Evolutionary conservation across 1,284 basidiomycete genomes (phyloP), one percentile per base, ranked within the genome.

Genomic region (Phylloboletellus chloephorus): DNA sequence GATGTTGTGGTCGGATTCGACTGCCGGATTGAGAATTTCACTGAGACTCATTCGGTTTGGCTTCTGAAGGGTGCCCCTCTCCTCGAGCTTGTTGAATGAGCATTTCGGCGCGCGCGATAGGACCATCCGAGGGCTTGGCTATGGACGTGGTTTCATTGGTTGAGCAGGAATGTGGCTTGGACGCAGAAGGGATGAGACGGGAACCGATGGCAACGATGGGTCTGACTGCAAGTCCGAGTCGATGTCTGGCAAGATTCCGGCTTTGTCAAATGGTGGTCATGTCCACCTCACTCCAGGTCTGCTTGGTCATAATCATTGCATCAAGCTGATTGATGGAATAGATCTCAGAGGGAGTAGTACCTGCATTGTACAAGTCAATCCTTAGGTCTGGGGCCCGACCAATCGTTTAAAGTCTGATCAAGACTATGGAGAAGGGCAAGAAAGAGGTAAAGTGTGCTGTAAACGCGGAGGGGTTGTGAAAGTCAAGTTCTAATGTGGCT

Each of bases 311-410:
- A 0, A 17, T 24, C 63, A 66, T 66, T 2, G 52, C 65, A 13
- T 58, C 28, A 0, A 67, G 58, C 21, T 66, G 58, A 37, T 67
- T 50, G 21, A 68, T 65, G 1, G 58, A 12, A 33, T 67, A 67
- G 21, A 66, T 58, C 7, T 63, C 3, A 3, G 47, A 16, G 8
- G 55, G 49, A 1, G 56, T 50, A 5, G 52, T 41, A 7, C 50
- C 54, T 24, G 20, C 12, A 12, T 67, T 57, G 41, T 69, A 66
- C 0, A 13, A 6, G 3, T 41, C 35, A 17, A 41, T 11, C n/a
- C n/a, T n/a, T n/a, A n/a, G n/a, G n/a, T n/a, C n/a, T n/a, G n/a
- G n/a, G n/a, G n/a, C n/a, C n/a, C n/a, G n/a, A n/a, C n/a, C n/a
- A n/a, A n/a, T n/a, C n/a, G n/a, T n/a, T n/a, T n/a, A n/a, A n/a